phyloP scores from a whole-genome alignment of 106 monocot species.

The Alisma plantagoaquatica region DNA sequence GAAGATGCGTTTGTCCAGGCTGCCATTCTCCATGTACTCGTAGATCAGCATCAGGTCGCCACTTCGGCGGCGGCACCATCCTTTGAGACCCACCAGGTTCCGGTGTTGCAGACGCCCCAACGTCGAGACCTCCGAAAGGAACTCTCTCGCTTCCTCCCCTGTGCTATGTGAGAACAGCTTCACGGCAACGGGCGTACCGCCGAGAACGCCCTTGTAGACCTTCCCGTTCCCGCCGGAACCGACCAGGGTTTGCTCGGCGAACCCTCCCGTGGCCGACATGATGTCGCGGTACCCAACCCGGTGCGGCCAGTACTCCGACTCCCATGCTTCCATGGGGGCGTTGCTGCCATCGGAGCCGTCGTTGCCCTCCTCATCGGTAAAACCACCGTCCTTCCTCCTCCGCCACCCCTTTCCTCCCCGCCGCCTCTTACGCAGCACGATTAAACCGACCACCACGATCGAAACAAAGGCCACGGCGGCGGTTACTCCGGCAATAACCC shows the following conservation, averaged over 20 bases:
- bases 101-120: slow-evolving; percentile 14
- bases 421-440: too few species aligned
- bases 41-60: slow-evolving; percentile 21
- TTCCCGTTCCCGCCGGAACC: slow-evolving; percentile 39
- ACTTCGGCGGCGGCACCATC: slow-evolving; percentile 7
- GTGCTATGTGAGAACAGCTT: slow-evolving; percentile 8
- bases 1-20: slow-evolving; percentile 15
- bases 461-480: too few species aligned
- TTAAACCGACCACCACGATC: too few species aligned
- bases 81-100: slow-evolving; percentile 12
- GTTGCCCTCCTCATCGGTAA: slow-evolving; percentile 33
- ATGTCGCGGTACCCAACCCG: slow-evolving; percentile 26
- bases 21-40: slow-evolving; percentile 21
- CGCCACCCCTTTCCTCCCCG: neutral
- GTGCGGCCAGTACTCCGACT: slow-evolving; percentile 23
- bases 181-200: slow-evolving; percentile 8
- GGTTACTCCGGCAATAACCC: too few species aligned
- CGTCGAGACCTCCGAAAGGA: slow-evolving; percentile 15
- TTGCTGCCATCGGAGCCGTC: slow-evolving; percentile 17
- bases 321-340: slow-evolving; percentile 43
- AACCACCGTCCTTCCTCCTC: slow-evolving; percentile 12
- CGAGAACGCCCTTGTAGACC: slow-evolving; percentile 32
- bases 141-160: slow-evolving; percentile 5
- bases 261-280: slow-evolving; percentile 18
- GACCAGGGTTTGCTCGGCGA: slow-evolving; percentile 25